Percentiles rank a stretch among this genome's conserved stretches.
phyloP scores from a whole-genome alignment of 805 yeast genomes.

The Alloascoidea africana region DNA sequence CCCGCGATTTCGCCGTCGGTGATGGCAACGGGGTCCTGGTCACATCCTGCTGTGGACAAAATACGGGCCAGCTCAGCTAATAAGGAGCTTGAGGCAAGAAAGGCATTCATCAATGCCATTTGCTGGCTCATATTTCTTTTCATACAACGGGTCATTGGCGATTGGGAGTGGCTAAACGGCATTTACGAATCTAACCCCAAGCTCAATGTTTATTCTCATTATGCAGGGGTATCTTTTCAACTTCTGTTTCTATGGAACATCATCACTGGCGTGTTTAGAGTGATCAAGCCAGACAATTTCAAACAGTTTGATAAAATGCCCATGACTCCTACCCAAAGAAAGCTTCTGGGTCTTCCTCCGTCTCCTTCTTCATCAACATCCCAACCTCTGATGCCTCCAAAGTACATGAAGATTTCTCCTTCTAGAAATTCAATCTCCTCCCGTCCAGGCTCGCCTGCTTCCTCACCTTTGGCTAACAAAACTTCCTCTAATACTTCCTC shows the following conservation, averaged over 20 bases:
- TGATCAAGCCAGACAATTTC: conserved; percentile 6
- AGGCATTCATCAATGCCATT: conserved; percentile 18
- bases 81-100: conserved; percentile 23
- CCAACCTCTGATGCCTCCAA: conserved; percentile 12
- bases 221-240: conserved; percentile 4
- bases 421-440: conserved; percentile 5
- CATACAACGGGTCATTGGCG: conserved; percentile 15
- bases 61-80: conserved; percentile 22
- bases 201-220: conserved; percentile 8
- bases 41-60: conserved; percentile 11
- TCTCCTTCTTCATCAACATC: conserved; percentile 7
- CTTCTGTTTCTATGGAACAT: conserved; percentile 11
- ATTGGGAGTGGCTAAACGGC: conserved; percentile 8
- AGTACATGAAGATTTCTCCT: conserved; percentile 9
- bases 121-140: conserved; percentile 12
- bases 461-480: not conserved
- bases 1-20: conserved; percentile 5
- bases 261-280: conserved; percentile 5
- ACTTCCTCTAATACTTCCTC: not conserved
- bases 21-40: conserved; percentile 13
- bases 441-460: not conserved
- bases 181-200: conserved; percentile 7
- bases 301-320: conserved; percentile 13
- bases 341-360: conserved; percentile 14
- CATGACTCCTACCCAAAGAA: conserved; percentile 12